phyloP scores from a whole-genome alignment of 2,329 filamentous ascomycete genomes.

The Paecilomyces dactylethromorphus region DNA sequence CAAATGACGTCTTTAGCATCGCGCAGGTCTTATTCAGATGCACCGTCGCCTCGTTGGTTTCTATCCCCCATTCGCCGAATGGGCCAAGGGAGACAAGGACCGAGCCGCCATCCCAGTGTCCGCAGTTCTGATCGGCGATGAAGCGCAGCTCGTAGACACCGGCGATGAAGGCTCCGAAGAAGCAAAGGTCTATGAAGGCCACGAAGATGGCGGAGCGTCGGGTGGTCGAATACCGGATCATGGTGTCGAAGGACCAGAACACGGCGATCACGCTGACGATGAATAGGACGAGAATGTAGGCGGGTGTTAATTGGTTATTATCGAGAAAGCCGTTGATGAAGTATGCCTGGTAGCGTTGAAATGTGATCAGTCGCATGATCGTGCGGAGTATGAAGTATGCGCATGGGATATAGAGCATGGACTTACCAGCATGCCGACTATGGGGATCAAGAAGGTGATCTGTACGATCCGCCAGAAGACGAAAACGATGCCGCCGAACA shows the following conservation, averaged over 20 bases:
- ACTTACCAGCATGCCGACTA: conserved; percentile 55
- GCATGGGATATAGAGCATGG: neutral
- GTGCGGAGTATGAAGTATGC: neutral
- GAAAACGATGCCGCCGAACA: conserved; percentile 53
- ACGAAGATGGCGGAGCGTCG: conserved; percentile 55
- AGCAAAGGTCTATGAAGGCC: conserved; percentile 54
- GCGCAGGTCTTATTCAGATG: conserved; percentile 69
- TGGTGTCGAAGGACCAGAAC: conserved; percentile 56
- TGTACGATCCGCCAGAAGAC: conserved; percentile 55
- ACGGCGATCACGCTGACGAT: conserved; percentile 56
- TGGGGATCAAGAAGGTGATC: conserved; percentile 56
- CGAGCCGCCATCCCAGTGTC: conserved; percentile 46
- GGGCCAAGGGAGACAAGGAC: conserved; percentile 57
- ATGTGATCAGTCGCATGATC: neutral
- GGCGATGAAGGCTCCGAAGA: conserved; percentile 59
- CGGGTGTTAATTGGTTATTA: conserved; percentile 52
- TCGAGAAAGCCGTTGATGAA: conserved; percentile 56
- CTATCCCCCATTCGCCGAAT: conserved; percentile 49
- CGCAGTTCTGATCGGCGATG: conserved; percentile 61
- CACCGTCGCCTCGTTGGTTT: conserved; percentile 45
- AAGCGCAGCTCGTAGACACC: conserved; percentile 53
- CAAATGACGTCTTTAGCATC: conserved; percentile 88
- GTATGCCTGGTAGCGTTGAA: conserved; percentile 37
- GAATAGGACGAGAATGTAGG: conserved; percentile 58
- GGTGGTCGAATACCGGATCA: conserved; percentile 54